These are phyloP conservation scores for Penicillium sclerotigenum DNA, from an alignment of 2,329 filamentous ascomycete species.

Conservation along the genomic window DNA sequence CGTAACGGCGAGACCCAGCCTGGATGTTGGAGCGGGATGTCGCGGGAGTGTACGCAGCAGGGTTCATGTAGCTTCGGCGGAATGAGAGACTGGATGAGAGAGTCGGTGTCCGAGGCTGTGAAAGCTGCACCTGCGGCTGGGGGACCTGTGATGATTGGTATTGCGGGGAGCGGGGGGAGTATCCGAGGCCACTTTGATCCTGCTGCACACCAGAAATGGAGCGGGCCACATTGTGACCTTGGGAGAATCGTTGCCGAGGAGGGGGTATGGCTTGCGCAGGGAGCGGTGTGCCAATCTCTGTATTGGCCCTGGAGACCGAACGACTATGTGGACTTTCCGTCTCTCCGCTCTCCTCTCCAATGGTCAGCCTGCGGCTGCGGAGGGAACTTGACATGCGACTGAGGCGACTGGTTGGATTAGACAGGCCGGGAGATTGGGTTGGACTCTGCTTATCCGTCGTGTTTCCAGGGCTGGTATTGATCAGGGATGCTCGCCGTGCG, in stretches of 20 bases:
- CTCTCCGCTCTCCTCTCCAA: slow-evolving; percentile 37
- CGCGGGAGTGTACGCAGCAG: slow-evolving; percentile 34
- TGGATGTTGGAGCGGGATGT: slow-evolving; percentile 41
- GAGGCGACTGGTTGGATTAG: slow-evolving; percentile 37
- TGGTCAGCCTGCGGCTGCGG: slow-evolving; percentile 36
- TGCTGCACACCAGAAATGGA: slow-evolving; percentile 25
- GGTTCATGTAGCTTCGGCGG: slow-evolving; percentile 37
- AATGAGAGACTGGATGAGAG: slow-evolving; percentile 33
- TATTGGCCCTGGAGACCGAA: slow-evolving; percentile 44
- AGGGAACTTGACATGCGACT: slow-evolving; percentile 41
- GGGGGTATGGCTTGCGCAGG: slow-evolving; percentile 29
- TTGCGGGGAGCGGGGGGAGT: slow-evolving; percentile 24
- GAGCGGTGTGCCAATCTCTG: slow-evolving; percentile 37
- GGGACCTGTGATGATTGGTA: slow-evolving; percentile 22
- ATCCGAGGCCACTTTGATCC: slow-evolving; percentile 17
- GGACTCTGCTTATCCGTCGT: slow-evolving; percentile 19
- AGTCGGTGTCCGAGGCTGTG: slow-evolving; percentile 31
- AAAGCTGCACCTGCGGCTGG: slow-evolving; percentile 11
- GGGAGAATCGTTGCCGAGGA: slow-evolving; percentile 35
- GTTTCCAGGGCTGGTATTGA: slow-evolving; percentile 24
- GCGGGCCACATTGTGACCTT: slow-evolving; percentile 27
- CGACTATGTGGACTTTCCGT: slow-evolving; percentile 32
- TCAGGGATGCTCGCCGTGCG: slow-evolving; percentile 40
- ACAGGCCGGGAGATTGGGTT: slow-evolving; percentile 15
- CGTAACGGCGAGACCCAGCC: slow-evolving; percentile 43